Base-by-base conservation (phyloP, 306 rosid genomes). In the Rosa multiflora region DNA sequence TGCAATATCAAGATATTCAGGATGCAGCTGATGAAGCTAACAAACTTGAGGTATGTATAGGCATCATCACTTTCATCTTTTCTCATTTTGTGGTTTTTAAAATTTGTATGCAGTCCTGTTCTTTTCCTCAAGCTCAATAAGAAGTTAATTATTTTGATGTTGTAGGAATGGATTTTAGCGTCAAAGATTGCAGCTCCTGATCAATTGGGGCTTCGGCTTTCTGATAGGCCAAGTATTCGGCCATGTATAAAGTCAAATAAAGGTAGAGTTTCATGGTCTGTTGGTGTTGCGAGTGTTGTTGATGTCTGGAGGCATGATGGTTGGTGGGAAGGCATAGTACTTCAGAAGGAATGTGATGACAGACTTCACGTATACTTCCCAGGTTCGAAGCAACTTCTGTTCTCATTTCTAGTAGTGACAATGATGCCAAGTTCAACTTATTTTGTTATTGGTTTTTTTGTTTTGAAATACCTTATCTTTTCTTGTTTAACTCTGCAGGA, bases 291-390 rank as follows among this genome's bases (percentile, higher is more conserved):
- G 76, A 72, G 89, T 66, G 21, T 85, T 80, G 97, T 94, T 1
- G 99, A 94, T 81, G 95, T 82, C 21, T 92, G 97, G 99, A 62
- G 91, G 95, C 88, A 92, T 67, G 93, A 92, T 76, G 97, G 97
- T 39, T 94, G 99, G 99, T 94, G 99, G 99, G 99, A 94, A 85
- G 99, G 99, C 82, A 81, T 94, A 10, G 68, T 92, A 48, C 74
- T 94, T 72, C 81, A 40, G 55, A 92, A 79, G 76, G 92, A 86
- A 66, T 74, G 79, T 4, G 94, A 87, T 66, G 83, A 87, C 32
- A 84, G 66, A 74, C 76, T 82, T 37, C 86, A 75, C 23, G 89
- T 94, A 66, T 90, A 87, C 89, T 92, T 89, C 73, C 97, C 95
- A 86, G 99, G 99, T 94, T 63, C 18, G 78, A 8, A 67, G 13